Evolutionary conservation across 495 filamentous ascomycete genomes (phyloP).

Genomic region (Neurospora terricola): DNA sequence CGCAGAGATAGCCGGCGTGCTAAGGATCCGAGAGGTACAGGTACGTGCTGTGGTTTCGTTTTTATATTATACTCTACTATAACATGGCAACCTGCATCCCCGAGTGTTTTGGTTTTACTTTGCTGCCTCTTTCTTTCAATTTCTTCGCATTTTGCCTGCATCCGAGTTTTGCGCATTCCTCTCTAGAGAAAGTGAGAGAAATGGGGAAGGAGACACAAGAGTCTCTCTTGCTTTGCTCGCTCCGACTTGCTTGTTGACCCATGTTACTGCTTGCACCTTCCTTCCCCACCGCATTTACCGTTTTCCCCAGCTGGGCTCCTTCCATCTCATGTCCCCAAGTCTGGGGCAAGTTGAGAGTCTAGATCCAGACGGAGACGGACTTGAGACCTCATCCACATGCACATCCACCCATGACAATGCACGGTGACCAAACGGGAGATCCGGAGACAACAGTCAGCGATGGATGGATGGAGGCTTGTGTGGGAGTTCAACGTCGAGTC

Average conservation of each 20-base stretch:
- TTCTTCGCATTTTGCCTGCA: background rate
- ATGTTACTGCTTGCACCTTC: background rate
- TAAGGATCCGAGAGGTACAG: background rate
- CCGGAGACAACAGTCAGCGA: background rate
- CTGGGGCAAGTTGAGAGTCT: background rate
- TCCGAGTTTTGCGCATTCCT: background rate
- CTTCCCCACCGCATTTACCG: background rate
- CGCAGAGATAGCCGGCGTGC: background rate
- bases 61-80: background rate
- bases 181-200: background rate
- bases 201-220: background rate
- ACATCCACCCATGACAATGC: background rate
- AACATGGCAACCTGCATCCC: background rate
- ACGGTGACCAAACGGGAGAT: background rate
- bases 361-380: background rate
- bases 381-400: background rate
- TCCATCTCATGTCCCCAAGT: background rate
- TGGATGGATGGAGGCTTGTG: background rate
- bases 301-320: background rate
- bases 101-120: background rate
- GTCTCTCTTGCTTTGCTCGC: background rate
- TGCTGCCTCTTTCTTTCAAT: background rate
- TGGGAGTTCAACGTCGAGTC: background rate
- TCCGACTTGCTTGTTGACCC: background rate
- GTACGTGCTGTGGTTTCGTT: background rate